These are phyloP conservation scores for Prunella vulgaris DNA, from an alignment of 257 asterid species.

Conservation along the genomic window DNA sequence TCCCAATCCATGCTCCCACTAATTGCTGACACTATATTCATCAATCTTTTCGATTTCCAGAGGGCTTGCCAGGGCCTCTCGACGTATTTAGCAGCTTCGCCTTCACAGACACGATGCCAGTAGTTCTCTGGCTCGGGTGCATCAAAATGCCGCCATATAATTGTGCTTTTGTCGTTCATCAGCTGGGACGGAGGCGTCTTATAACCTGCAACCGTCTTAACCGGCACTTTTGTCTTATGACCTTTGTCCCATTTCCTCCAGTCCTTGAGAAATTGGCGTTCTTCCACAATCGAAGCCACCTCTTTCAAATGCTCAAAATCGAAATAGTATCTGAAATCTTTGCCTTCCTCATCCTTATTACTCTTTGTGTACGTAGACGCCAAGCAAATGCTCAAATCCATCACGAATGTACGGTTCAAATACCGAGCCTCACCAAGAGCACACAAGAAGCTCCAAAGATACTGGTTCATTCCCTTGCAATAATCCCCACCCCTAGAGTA, in stretches of 20 bases:
- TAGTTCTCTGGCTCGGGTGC: constrained; percentile 83
- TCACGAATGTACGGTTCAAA: constrained; percentile 84
- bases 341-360: constrained; percentile 74
- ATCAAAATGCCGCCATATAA: constrained; percentile 74
- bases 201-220: constrained; percentile 56
- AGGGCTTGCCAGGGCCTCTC: constrained; percentile 83
- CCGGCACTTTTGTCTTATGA: constrained; percentile 53
- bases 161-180: constrained; percentile 67
- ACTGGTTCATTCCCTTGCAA: constrained; percentile 94
- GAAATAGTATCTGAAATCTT: constrained; percentile 86
- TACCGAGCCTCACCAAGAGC: constrained; percentile 96
- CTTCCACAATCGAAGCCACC: constrained; percentile 64
- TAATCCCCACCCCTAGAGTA: constrained; percentile 91
- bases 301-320: constrained; percentile 96
- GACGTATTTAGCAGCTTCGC: constrained; percentile 66
- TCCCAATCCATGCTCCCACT: constrained; percentile 99
- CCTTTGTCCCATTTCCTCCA: constrained; percentile 82
- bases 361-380: constrained; percentile 67
- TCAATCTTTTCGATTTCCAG: constrained; percentile 90
- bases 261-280: constrained; percentile 62
- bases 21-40: constrained; percentile 86
- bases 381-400: constrained; percentile 65
- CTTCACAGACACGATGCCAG: constrained; percentile 97
- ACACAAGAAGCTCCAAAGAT: constrained; percentile 89
- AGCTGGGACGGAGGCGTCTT: constrained; percentile 72